Percentiles rank a stretch among this genome's conserved stretches.
These are phyloP conservation scores for Candida tropicalis DNA, from an alignment of 1,139 yeast genomes.

Conservation along the genomic window DNA sequence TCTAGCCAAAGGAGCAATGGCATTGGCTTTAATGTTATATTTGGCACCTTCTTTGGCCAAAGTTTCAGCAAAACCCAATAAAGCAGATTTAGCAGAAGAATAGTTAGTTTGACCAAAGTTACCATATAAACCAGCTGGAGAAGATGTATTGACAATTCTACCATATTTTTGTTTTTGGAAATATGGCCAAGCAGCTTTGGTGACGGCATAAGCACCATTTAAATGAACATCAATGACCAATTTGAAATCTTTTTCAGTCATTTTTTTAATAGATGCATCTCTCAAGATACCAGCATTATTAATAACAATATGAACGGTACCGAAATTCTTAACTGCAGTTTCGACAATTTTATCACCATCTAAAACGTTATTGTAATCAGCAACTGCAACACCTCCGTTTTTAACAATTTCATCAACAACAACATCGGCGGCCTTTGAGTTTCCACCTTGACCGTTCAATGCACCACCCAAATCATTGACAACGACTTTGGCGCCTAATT, in stretches of 20 bases:
- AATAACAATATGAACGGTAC: conserved; percentile 84
- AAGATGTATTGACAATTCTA: conserved; percentile 85
- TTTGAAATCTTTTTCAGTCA: conserved; percentile 79
- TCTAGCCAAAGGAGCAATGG: conserved; percentile 92
- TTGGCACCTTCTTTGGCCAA: conserved; percentile 91
- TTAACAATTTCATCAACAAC: conserved; percentile 83
- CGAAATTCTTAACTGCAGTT: conserved; percentile 84
- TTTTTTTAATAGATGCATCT: conserved; percentile 74
- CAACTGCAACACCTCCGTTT: conserved; percentile 85
- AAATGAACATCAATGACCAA: conserved; percentile 85
- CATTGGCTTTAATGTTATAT: conserved; percentile 81
- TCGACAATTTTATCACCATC: conserved; percentile 86
- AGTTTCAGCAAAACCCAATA: conserved; percentile 91
- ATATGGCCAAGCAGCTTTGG: conserved; percentile 92
- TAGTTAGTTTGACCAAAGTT: conserved; percentile 97
- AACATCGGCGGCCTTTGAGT: conserved; percentile 76
- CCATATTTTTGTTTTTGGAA: conserved; percentile 86
- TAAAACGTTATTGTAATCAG: conserved; percentile 89
- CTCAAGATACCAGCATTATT: conserved; percentile 96
- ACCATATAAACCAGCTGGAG: conserved; percentile 97
- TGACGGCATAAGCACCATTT: conserved; percentile 83
- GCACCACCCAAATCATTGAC: conserved; percentile 95
- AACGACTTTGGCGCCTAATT: conserved; percentile 88
- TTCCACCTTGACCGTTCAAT: conserved; percentile 67
- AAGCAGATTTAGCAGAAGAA: conserved; percentile 89